Percentiles rank a stretch among this genome's conserved stretches.
Evolutionary conservation across 2,329 filamentous ascomycete species (phyloP).

Genomic region (Whalleya microplaca): DNA sequence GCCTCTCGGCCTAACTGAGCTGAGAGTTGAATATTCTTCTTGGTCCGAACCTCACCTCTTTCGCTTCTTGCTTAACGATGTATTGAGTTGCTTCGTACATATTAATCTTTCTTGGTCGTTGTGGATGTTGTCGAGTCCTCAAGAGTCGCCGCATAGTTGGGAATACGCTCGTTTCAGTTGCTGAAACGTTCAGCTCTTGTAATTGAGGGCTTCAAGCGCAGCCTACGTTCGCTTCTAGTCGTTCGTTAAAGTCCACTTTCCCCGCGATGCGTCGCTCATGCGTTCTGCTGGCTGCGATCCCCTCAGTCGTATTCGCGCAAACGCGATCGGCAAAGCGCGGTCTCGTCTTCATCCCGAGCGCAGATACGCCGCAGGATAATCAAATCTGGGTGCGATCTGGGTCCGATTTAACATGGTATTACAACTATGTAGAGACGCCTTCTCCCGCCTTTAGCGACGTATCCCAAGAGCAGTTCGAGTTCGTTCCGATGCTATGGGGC

Average conservation of each 20-base stretch:
- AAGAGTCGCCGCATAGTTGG: background rate
- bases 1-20: conserved; percentile 9
- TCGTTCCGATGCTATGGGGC: conserved; percentile 83
- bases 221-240: background rate
- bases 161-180: background rate
- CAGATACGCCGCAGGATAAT: conserved; percentile 62
- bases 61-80: background rate
- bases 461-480: conserved; percentile 64
- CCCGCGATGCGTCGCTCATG: conserved; percentile 21
- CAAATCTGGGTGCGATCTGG: conserved; percentile 61
- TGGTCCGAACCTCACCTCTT: background rate
- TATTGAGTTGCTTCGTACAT: background rate
- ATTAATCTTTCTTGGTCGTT: background rate
- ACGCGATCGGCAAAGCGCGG: conserved; percentile 63
- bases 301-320: conserved; percentile 26
- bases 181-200: background rate
- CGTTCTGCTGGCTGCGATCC: conserved; percentile 11
- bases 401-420: conserved; percentile 78
- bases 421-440: conserved; percentile 71
- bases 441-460: conserved; percentile 53
- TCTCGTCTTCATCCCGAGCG: conserved; percentile 68
- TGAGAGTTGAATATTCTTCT: conserved; percentile 5
- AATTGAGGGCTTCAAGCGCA: background rate
- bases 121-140: background rate
- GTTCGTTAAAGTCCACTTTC: background rate